Conservation (phyloP, 73 alveolate species). For the Stentor coeruleus region DNA sequence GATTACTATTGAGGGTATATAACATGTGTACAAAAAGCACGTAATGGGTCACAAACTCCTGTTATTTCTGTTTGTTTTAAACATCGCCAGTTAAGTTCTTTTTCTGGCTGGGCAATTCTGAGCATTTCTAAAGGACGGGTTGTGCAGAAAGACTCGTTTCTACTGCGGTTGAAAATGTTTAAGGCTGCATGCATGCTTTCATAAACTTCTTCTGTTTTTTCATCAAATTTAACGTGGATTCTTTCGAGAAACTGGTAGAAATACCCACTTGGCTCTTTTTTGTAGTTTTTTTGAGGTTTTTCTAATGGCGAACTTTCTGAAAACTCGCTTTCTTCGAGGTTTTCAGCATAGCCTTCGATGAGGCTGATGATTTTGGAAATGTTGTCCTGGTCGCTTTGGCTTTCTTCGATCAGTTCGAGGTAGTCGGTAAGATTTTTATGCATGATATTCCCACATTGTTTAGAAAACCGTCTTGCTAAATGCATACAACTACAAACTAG, state of each 20-base stretch:
- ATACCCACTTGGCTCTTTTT: neutral
- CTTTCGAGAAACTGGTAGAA: neutral
- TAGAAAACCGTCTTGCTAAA: neutral
- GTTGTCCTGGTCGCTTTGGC: neutral
- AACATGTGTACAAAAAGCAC: neutral
- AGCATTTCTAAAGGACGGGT: neutral
- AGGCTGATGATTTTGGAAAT: neutral
- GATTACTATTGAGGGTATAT: constrained; percentile 17
- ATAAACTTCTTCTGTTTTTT: neutral
- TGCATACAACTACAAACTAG: neutral
- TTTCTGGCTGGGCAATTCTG: neutral
- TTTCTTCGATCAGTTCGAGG: neutral
- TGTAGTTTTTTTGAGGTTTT: no score
- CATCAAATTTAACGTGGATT: neutral
- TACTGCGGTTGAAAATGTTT: neutral
- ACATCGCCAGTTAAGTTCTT: constrained; percentile 26
- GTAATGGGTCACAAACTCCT: constrained; percentile 11
- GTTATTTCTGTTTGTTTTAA: neutral
- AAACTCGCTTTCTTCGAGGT: no score
- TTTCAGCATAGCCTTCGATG: neutral
- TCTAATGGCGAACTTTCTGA: neutral
- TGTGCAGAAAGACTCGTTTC: neutral
- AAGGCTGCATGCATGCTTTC: constrained; percentile 14
- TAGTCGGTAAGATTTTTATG: neutral
- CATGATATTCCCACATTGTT: neutral